phyloP scores from a whole-genome alignment of 352 stramenopile genomes.

The Phytophthora litchii region DNA sequence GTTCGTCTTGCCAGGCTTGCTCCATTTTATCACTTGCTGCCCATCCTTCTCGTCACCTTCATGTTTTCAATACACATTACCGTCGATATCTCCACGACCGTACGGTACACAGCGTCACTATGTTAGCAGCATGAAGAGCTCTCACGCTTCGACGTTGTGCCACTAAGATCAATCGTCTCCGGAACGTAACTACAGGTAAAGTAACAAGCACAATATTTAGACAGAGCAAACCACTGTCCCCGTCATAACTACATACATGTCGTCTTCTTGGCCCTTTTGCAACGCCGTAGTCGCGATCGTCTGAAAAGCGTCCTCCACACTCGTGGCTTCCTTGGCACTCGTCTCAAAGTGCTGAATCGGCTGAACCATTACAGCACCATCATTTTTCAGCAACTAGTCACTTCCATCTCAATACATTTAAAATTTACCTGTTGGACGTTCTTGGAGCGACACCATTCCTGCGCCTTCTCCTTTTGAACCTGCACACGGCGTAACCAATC shows the following conservation, averaged over 20 bases:
- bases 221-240: background rate
- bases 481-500: slow-evolving; percentile 11
- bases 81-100: slow-evolving; percentile 10
- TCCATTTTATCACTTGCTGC: slow-evolving; percentile 6
- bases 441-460: slow-evolving; percentile 94
- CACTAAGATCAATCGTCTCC: slow-evolving; percentile 86
- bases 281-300: slow-evolving; percentile 91
- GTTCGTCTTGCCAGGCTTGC: slow-evolving; percentile 21
- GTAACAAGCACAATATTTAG: background rate
- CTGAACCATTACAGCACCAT: slow-evolving; percentile 32
- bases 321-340: slow-evolving; percentile 96
- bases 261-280: slow-evolving; percentile 85
- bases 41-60: background rate
- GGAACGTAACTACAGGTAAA: slow-evolving; percentile 66
- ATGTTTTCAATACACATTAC: slow-evolving; percentile 2
- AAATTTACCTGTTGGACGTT: slow-evolving; percentile 66
- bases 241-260: slow-evolving; percentile 61
- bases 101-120: slow-evolving; percentile 4
- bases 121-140: slow-evolving; percentile 80
- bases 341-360: slow-evolving; percentile 97
- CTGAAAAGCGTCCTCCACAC: slow-evolving; percentile 97
- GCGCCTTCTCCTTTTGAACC: slow-evolving; percentile 88
- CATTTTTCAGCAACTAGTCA: background rate
- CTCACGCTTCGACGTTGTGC: slow-evolving; percentile 68
- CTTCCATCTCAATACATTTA: background rate